phyloP scores from a whole-genome alignment of 768 basidiomycete genomes.

The Galerina sulciceps region DNA sequence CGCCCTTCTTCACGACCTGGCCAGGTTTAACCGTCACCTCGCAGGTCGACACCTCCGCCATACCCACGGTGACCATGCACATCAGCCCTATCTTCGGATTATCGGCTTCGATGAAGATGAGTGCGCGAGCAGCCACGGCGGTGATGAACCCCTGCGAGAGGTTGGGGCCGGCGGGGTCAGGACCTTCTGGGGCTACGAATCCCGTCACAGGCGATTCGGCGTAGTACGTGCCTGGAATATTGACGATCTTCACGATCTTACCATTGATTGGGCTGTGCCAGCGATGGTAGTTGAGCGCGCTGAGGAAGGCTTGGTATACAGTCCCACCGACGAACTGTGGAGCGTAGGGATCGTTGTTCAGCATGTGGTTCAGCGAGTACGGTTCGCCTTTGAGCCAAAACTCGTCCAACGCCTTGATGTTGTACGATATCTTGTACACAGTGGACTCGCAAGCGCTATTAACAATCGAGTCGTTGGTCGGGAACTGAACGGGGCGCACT shows the following conservation, averaged over 20 bases:
- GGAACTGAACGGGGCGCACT: constrained; percentile 41
- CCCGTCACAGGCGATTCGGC: constrained; percentile 24
- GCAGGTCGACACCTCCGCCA: not conserved
- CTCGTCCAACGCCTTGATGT: constrained; percentile 44
- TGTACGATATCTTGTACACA: constrained; percentile 41
- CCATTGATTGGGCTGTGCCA: constrained; percentile 66
- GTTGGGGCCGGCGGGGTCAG: constrained; percentile 17
- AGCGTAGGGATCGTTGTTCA: constrained; percentile 43
- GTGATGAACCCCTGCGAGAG: constrained; percentile 25
- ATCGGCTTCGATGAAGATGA: constrained; percentile 27
- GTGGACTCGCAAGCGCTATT: constrained; percentile 59
- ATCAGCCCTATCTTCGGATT: constrained; percentile 1
- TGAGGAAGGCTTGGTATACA: constrained; percentile 62
- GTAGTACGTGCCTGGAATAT: constrained; percentile 57
- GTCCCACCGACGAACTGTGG: constrained; percentile 54
- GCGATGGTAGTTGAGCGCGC: constrained; percentile 59
- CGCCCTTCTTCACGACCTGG: not conserved
- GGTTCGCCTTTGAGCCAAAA: no score
- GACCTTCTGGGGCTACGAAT: constrained; percentile 1
- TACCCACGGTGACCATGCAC: constrained; percentile 2
- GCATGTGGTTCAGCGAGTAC: constrained; percentile 66
- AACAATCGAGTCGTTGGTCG: constrained; percentile 37
- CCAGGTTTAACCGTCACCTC: not conserved
- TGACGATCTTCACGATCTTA: constrained; percentile 38
- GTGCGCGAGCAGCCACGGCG: constrained; percentile 47